Evolutionary conservation across 768 basidiomycete genomes (phyloP), one percentile per base, ranked within the genome.

Genomic region (Mycena leptocephala): DNA sequence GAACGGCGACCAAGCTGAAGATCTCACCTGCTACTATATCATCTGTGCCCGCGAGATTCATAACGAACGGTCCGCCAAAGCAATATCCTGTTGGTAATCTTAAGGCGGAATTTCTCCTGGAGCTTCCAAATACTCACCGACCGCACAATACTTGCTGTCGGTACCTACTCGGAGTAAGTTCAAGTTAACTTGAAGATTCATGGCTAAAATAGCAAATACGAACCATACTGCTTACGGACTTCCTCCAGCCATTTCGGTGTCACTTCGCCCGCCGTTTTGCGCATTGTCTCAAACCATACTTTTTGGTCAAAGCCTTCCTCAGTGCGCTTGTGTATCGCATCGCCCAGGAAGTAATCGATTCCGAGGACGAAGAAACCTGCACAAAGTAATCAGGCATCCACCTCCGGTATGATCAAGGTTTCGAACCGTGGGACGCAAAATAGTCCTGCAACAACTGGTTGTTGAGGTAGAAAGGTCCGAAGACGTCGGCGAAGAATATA

Each of bases 261-360:
- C 20, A 82, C 80, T 63, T 87, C 84, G 22, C 66, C 79, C 0
- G 92, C 89, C 16, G 84, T 83, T 28, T 82, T 77, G 35, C 81
- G 81, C 16, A 79, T 79, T 59, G 85, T 86, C 1, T 71, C 77
- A n/a, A 88, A 82, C 92, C 92, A 94, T 0, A 83, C 84, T 1
- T 73, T 51, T 39, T 85, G 83, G 71, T 89, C 84, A 62, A 86
- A 88, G 32, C 77, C 81, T 16, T 85, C 83, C 43, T 88, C 81
- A 26, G 83, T 80, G 75, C 89, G 87, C 1, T 79, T 70, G n/a
- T 88, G 78, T 0, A 93, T 78, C 14, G 89, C 85, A 67, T 93
- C 91, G 9, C 93, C 92, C 65, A 92, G 87, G 82, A 94, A 93
- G 81, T 92, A 93, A 75, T 94, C 93, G 53, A 90, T 82, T 3